Conservation (phyloP, 305 asterid genomes). For the Coffea humblotiana region DNA sequence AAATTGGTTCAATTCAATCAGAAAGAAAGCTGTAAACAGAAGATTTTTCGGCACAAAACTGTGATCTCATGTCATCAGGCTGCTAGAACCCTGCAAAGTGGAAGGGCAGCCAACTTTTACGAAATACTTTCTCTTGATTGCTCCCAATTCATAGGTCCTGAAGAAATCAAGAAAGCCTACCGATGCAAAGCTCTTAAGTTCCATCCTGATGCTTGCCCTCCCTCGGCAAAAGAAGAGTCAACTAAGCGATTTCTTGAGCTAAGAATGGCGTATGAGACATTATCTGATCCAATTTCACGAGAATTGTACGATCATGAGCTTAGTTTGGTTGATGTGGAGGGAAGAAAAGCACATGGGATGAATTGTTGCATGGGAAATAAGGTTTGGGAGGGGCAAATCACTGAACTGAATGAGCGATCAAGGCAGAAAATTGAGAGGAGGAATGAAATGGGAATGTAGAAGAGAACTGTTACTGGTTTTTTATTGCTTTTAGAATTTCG, state of each 20-base stretch:
- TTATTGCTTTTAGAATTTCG: too few species aligned
- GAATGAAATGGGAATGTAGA: too few species aligned
- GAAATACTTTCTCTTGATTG: conserved; percentile 42
- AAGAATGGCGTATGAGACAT: conserved; percentile 44
- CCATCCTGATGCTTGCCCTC: conserved; percentile 49
- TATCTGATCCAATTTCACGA: conserved; percentile 43
- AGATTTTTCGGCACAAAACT: too few species aligned
- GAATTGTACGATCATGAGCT: conserved; percentile 35
- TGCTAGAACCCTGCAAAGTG: neutral
- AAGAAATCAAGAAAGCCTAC: conserved; percentile 5
- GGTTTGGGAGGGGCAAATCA: conserved; percentile 51
- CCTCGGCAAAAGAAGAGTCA: conserved; percentile 35
- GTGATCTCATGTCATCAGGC: too few species aligned
- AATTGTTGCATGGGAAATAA: conserved; percentile 1
- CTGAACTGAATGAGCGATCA: conserved; percentile 38
- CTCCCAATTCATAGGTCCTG: conserved; percentile 27
- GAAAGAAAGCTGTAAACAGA: too few species aligned
- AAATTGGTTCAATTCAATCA: too few species aligned
- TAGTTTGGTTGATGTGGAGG: conserved; percentile 20
- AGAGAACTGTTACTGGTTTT: too few species aligned
- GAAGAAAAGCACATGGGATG: conserved; percentile 1
- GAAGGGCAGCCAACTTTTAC: conserved; percentile 29
- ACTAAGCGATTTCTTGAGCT: conserved; percentile 41
- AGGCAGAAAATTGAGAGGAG: conserved; percentile 29
- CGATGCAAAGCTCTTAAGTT: conserved; percentile 37